These are phyloP conservation scores for Colletotrichum ledebouriae DNA, from an alignment of 2,329 filamentous ascomycete species.

Conservation along the genomic window DNA sequence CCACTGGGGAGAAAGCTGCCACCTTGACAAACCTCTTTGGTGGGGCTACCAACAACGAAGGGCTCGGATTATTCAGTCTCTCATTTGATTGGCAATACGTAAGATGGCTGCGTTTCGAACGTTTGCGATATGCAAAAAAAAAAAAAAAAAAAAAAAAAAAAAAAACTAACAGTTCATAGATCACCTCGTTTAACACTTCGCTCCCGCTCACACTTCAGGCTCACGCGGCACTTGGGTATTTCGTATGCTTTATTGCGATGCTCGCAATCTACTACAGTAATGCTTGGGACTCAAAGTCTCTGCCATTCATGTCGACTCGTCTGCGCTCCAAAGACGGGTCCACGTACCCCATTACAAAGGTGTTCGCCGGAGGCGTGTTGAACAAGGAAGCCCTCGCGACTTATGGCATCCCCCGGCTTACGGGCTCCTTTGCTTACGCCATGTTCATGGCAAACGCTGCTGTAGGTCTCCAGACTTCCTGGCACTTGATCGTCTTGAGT, in stretches of 20 bases:
- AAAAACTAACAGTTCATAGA: conserved; percentile 45
- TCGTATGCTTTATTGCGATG: conserved; percentile 64
- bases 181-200: conserved; percentile 66
- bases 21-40: conserved; percentile 64
- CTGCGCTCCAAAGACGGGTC: conserved; percentile 57
- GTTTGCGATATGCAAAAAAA: conserved; percentile 45
- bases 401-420: conserved; percentile 62
- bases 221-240: conserved; percentile 60
- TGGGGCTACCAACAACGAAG: conserved; percentile 65
- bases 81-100: conserved; percentile 69
- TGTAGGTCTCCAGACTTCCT: conserved; percentile 51
- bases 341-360: conserved; percentile 55
- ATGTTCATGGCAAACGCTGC: conserved; percentile 71
- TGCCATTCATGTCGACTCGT: conserved; percentile 68
- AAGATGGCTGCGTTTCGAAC: conserved; percentile 48
- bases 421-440: conserved; percentile 64
- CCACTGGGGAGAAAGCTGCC: conserved; percentile 59
- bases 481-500: neutral
- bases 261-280: conserved; percentile 65
- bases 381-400: conserved; percentile 55
- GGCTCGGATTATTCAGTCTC: conserved; percentile 62
- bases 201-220: conserved; percentile 65
- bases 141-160: neutral
- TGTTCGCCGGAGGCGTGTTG: conserved; percentile 58
- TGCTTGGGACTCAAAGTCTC: conserved; percentile 59